Percentiles rank a stretch among this genome's conserved stretches.
Evolutionary conservation across 2,329 filamentous ascomycete genomes (phyloP).

Genomic region (Elsinoe fawcettii): DNA sequence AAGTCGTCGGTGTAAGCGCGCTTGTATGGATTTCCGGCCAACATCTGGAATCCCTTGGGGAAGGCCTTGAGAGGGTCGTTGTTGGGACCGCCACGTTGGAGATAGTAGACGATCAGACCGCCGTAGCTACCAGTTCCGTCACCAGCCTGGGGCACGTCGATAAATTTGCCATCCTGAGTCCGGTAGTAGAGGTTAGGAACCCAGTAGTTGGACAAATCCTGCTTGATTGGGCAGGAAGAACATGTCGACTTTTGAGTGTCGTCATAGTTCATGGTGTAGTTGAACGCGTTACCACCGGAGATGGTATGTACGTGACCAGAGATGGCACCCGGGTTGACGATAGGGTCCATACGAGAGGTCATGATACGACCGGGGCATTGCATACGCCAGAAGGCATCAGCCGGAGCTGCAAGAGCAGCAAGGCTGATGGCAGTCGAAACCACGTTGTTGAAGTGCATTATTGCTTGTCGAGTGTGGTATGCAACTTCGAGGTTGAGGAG

Average conservation of each 20-base stretch:
- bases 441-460: slow-evolving; percentile 17
- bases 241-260: slow-evolving; percentile 56
- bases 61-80: slow-evolving; percentile 63
- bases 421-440: slow-evolving; percentile 21
- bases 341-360: slow-evolving; percentile 56
- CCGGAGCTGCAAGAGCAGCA: slow-evolving; percentile 29
- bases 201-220: slow-evolving; percentile 71
- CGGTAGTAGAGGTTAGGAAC: slow-evolving; percentile 62
- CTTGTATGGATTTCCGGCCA: slow-evolving; percentile 55
- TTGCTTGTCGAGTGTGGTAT: slow-evolving; percentile 11
- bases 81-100: slow-evolving; percentile 42
- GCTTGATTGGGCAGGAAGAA: slow-evolving; percentile 60
- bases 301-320: slow-evolving; percentile 61
- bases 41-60: slow-evolving; percentile 64
- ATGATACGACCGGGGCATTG: slow-evolving; percentile 57
- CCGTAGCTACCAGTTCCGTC: slow-evolving; percentile 37
- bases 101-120: slow-evolving; percentile 73
- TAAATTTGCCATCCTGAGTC: slow-evolving; percentile 51
- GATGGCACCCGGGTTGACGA: slow-evolving; percentile 53
- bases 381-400: slow-evolving; percentile 65
- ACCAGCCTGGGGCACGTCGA: slow-evolving; percentile 51
- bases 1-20: slow-evolving; percentile 51
- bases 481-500: slow-evolving; percentile 8
- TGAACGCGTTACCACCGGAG: slow-evolving; percentile 62
- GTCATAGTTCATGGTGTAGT: slow-evolving; percentile 53